Evolutionary conservation across 768 basidiomycete species (phyloP), one percentile per base, ranked within the genome.

Genomic region (Suillus placidus): DNA sequence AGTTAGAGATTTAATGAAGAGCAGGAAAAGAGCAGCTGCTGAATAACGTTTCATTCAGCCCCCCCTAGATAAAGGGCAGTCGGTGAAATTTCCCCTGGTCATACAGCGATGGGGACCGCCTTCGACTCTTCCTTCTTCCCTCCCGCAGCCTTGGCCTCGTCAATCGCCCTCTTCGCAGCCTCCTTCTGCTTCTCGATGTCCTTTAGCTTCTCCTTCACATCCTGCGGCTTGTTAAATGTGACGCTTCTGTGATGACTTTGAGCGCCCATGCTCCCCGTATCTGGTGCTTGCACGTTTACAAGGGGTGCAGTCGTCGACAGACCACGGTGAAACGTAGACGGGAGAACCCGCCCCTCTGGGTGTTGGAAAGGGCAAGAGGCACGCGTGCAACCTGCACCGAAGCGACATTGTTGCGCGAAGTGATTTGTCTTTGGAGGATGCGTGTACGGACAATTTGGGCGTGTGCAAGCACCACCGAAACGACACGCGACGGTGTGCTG

Each of bases 301-400:
- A 91, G 69, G 8, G 89, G 88, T 0, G 85, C 84, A 34, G 78
- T 82, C 4, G 84, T 80, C 18, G 87, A 83, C 34, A 94, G 76
- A 0, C 93, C 92, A 26, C 92, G 89, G 72, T 94, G 91, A 84
- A 95, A 95, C 14, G 88, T 80, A 4, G 87, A 82, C 4, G 93
- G 93, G 9, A 94, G 82, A 30, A 92, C 90, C 14, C 93, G 90
- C 12, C 91, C 91, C 64, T 92, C 88, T 0, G 97, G 97, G 74
- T 99, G 97, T 68, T 92, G 88, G 83, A 91, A 99, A n/a, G 88
- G 78, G 76, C 97, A 99, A 68, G 88, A 84, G 40, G 88, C 87
- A 63, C 94, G 88, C 10, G 94, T 97, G 77, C 97, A 99, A 23
- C 81, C 85, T 16, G 91, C 81, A 26, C 94, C 96, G 71, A 93